Evolutionary conservation across 805 yeast species (phyloP).

Genomic region (Limtongia smithiae): DNA sequence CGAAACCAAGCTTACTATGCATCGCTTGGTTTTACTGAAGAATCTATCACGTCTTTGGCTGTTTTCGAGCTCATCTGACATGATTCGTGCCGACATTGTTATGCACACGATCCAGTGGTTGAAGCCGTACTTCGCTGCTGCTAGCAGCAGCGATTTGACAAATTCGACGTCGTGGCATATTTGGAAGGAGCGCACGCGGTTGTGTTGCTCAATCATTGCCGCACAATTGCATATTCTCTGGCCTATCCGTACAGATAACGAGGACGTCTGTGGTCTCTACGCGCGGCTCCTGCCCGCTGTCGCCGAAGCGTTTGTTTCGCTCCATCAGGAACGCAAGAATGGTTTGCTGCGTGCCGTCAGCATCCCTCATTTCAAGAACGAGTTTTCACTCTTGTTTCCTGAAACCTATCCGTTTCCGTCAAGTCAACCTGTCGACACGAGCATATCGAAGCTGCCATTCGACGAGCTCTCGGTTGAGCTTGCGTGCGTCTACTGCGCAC

Average conservation of each 20-base stretch:
- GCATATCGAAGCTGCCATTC: slow-evolving; percentile 62
- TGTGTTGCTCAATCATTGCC: slow-evolving; percentile 34
- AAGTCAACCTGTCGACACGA: slow-evolving; percentile 65
- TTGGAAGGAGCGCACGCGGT: slow-evolving; percentile 32
- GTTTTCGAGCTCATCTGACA: slow-evolving; percentile 12
- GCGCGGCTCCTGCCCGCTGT: slow-evolving; percentile 35
- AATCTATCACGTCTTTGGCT: slow-evolving; percentile 34
- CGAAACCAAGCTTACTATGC: slow-evolving; percentile 25
- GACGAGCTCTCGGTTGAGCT: slow-evolving; percentile 73
- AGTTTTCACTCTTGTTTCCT: slow-evolving; percentile 50
- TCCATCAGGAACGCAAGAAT: slow-evolving; percentile 23
- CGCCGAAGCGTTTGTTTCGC: slow-evolving; percentile 33
- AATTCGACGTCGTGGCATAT: slow-evolving; percentile 8
- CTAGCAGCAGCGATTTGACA: slow-evolving; percentile 9
- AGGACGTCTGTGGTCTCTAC: slow-evolving; percentile 32
- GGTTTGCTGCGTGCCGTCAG: slow-evolving; percentile 3
- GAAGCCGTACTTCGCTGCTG: slow-evolving; percentile 9
- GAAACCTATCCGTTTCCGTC: slow-evolving; percentile 53
- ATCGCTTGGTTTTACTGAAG: slow-evolving; percentile 52
- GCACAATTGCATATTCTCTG: slow-evolving; percentile 33
- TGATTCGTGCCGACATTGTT: slow-evolving; percentile 4
- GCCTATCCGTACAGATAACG: slow-evolving; percentile 32
- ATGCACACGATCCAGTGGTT: slow-evolving; percentile 21
- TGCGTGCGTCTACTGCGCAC: slow-evolving; percentile 48
- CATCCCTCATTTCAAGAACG: slow-evolving; percentile 39